Conservation (phyloP, 2,329 filamentous ascomycete genomes). For the Ophiocordyceps camponoti-floridani region DNA sequence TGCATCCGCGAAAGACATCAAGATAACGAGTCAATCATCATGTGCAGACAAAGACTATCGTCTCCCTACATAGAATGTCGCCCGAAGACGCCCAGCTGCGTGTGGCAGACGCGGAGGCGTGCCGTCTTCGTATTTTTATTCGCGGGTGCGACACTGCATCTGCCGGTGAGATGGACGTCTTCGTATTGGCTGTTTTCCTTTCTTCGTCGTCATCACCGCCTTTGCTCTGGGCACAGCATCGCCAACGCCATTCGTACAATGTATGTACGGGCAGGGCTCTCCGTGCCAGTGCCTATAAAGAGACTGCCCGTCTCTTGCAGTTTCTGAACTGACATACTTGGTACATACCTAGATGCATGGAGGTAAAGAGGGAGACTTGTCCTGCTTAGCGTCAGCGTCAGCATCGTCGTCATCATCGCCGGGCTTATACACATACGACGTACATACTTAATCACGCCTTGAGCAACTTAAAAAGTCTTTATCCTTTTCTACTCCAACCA, state of each 20-base stretch:
- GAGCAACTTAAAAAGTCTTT: too few relatives aligned
- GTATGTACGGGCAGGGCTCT: background rate
- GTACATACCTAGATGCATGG: too few relatives aligned
- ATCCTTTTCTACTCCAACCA: too few relatives aligned
- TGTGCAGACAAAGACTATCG: too few relatives aligned
- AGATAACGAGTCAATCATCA: too few relatives aligned
- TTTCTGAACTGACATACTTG: too few relatives aligned
- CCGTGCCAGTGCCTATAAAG: background rate
- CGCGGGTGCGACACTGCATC: slow-evolving; percentile 3
- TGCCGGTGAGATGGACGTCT: background rate
- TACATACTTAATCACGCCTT: too few relatives aligned
- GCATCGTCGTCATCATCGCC: too few relatives aligned
- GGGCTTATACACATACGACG: too few relatives aligned
- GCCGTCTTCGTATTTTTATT: slow-evolving; percentile 1
- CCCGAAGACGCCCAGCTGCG: background rate
- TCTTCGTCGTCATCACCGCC: background rate
- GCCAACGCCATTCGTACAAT: background rate
- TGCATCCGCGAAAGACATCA: too few relatives aligned
- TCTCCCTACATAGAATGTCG: too few relatives aligned
- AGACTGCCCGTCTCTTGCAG: background rate
- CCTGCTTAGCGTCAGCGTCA: background rate
- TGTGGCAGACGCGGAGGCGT: background rate
- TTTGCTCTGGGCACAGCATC: slow-evolving; percentile 2
- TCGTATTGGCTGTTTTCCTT: background rate
- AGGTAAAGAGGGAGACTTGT: too few relatives aligned